Conservation (phyloP, 257 asterid species). For the Schizonepeta tenuifolia region DNA sequence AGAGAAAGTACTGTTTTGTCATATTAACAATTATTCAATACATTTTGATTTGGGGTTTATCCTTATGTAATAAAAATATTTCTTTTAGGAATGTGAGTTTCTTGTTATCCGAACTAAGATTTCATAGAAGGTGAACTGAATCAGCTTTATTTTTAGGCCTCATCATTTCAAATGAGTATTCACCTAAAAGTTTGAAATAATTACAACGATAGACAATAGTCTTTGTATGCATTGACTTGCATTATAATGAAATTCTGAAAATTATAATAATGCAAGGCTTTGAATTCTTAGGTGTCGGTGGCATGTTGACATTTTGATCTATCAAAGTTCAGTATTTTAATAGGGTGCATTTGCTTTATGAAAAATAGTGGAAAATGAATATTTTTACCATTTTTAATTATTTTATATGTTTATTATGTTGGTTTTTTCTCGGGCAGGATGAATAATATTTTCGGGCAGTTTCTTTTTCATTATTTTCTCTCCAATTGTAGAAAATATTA, state of each 20-base stretch:
- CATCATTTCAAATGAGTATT: slow-evolving; percentile 1
- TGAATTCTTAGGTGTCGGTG: slow-evolving; percentile 30
- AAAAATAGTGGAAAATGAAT: too few relatives aligned
- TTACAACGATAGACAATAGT: slow-evolving; percentile 34
- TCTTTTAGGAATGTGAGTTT: neutral
- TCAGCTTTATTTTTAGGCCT: neutral
- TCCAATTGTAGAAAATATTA: too few relatives aligned
- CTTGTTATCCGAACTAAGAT: neutral
- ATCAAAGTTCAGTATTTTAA: neutral
- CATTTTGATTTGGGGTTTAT: neutral
- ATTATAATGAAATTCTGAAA: neutral
- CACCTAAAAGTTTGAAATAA: slow-evolving; percentile 38
- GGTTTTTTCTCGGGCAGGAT: too few relatives aligned
- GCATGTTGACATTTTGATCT: slow-evolving; percentile 14
- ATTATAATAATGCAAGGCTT: neutral
- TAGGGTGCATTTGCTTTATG: too few relatives aligned
- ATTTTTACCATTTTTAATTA: too few relatives aligned
- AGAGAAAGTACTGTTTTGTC: neutral
- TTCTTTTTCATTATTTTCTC: too few relatives aligned
- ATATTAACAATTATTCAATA: neutral
- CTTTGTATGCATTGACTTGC: slow-evolving; percentile 38
- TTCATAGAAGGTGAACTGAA: neutral
- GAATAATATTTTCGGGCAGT: too few relatives aligned
- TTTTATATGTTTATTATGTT: too few relatives aligned
- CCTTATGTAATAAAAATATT: neutral